A percentile compares a stretch with the other conserved stretches of the same genome.
These are phyloP conservation scores for Wolfiporia cocos DNA, from an alignment of 1,284 basidiomycete genomes.

Conservation along the genomic window DNA sequence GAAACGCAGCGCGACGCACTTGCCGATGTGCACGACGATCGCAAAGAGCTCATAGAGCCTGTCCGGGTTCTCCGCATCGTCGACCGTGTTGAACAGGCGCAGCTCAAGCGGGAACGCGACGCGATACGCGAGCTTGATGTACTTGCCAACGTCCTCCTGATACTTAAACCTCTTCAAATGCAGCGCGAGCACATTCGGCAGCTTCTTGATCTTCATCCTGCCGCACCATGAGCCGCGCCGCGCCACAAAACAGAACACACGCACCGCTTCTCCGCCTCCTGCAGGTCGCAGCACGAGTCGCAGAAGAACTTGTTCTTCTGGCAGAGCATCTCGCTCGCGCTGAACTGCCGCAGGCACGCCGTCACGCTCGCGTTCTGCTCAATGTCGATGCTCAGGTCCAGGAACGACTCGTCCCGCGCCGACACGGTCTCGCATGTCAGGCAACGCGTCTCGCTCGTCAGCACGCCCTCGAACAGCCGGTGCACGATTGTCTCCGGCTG, in stretches of 20 bases:
- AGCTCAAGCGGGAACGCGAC: constrained; percentile 95
- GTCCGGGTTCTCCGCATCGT: constrained; percentile 86
- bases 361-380: constrained; percentile 96
- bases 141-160: constrained; percentile 82
- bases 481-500: constrained; percentile 76
- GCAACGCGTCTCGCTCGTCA: constrained; percentile 97
- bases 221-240: neutral
- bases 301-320: constrained; percentile 99
- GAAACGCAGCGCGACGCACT: constrained; percentile 72
- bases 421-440: constrained; percentile 98
- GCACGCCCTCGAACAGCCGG: constrained; percentile 84
- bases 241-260: too few species aligned
- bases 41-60: constrained; percentile 92
- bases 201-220: constrained; percentile 97
- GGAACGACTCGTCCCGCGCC: constrained; percentile 91
- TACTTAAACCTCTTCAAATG: constrained; percentile 89
- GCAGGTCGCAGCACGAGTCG: constrained; percentile 92
- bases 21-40: constrained; percentile 96
- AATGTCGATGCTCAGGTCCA: constrained; percentile 97
- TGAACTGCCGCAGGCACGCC: constrained; percentile 92
- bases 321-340: constrained; percentile 96
- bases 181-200: constrained; percentile 91
- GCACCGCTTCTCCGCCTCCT: constrained; percentile 96
- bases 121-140: constrained; percentile 93
- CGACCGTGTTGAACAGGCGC: constrained; percentile 94